Evolutionary conservation across 2,329 filamentous ascomycete species (phyloP).

Genomic region (Penicillium digitatum): DNA sequence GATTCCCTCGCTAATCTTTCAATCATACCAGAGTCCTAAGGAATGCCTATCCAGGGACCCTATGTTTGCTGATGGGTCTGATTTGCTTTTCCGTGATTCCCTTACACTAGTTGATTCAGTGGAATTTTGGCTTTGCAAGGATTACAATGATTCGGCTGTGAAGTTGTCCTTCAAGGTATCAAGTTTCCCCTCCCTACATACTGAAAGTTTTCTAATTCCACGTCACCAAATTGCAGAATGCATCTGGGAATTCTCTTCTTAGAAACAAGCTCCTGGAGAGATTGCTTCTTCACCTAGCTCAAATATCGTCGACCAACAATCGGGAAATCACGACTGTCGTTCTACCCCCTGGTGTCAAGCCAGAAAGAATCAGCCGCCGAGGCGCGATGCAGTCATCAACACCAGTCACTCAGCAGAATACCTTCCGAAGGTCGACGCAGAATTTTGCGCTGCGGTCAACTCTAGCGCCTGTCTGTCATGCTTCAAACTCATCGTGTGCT

Average conservation of each 20-base stretch:
- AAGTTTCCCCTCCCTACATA: background rate
- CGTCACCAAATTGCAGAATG: slow-evolving; percentile 13
- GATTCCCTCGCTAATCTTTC: background rate
- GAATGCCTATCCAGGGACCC: slow-evolving; percentile 24
- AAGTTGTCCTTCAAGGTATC: slow-evolving; percentile 36
- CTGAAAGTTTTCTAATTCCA: slow-evolving; percentile 3
- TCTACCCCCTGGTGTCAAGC: slow-evolving; percentile 38
- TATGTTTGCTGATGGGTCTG: slow-evolving; percentile 12
- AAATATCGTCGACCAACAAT: slow-evolving; percentile 49
- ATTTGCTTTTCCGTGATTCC: slow-evolving; percentile 13
- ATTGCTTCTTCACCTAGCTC: slow-evolving; percentile 46
- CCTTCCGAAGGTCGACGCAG: slow-evolving; percentile 18
- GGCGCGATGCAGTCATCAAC: background rate
- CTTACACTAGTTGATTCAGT: slow-evolving; percentile 38
- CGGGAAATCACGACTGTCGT: slow-evolving; percentile 57
- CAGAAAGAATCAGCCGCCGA: background rate
- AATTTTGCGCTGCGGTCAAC: slow-evolving; percentile 38
- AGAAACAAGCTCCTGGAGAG: slow-evolving; percentile 43
- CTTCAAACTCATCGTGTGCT: slow-evolving; percentile 63
- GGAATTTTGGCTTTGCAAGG: slow-evolving; percentile 30
- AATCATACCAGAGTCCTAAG: slow-evolving; percentile 10
- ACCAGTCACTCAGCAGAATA: background rate
- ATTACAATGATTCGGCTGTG: slow-evolving; percentile 19
- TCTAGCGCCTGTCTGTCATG: slow-evolving; percentile 70
- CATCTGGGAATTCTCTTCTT: slow-evolving; percentile 25